A percentile compares a stretch with the other conserved stretches of the same genome.
These are phyloP conservation scores for Neurospora sp. DNA, from an alignment of 495 filamentous ascomycete genomes.

Conservation along the genomic window DNA sequence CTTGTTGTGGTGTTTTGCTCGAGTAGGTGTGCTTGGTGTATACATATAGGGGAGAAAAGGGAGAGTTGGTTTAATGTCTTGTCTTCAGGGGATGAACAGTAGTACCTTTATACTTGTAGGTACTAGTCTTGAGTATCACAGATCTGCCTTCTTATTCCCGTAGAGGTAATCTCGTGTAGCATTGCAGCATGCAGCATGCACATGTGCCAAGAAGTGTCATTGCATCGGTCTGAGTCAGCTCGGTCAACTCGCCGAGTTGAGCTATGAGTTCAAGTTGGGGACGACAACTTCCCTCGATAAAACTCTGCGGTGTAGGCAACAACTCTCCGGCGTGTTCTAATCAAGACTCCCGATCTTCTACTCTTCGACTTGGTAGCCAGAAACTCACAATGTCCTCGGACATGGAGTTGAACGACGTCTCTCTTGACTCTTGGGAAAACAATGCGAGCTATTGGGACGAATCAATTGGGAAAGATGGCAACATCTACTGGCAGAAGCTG, in stretches of 20 bases:
- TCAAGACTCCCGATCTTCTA: not conserved
- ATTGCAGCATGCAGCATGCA: not conserved
- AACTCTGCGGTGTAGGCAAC: not conserved
- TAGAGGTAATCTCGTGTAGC: not conserved
- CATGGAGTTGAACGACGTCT: not conserved
- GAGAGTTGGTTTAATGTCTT: not conserved
- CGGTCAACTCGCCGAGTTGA: not conserved
- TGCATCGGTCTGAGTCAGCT: not conserved
- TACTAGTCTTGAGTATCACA: not conserved
- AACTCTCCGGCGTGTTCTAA: not conserved
- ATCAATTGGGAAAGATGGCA: slow-evolving; percentile 26
- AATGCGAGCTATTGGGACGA: slow-evolving; percentile 30
- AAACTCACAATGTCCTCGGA: not conserved
- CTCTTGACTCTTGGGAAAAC: slow-evolving; percentile 23
- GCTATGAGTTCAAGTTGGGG: not conserved
- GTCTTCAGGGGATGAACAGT: not conserved
- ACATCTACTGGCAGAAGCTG: slow-evolving; percentile 28
- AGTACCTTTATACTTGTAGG: not conserved
- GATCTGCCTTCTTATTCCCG: not conserved
- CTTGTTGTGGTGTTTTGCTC: no score
- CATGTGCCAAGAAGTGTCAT: not conserved
- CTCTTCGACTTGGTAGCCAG: not conserved
- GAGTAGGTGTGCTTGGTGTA: not conserved
- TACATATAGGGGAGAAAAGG: not conserved
- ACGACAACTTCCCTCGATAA: not conserved